Percentiles rank a stretch among this genome's conserved stretches.
Evolutionary conservation across 768 basidiomycete genomes (phyloP).

Genomic region (Leccinum variicolor): DNA sequence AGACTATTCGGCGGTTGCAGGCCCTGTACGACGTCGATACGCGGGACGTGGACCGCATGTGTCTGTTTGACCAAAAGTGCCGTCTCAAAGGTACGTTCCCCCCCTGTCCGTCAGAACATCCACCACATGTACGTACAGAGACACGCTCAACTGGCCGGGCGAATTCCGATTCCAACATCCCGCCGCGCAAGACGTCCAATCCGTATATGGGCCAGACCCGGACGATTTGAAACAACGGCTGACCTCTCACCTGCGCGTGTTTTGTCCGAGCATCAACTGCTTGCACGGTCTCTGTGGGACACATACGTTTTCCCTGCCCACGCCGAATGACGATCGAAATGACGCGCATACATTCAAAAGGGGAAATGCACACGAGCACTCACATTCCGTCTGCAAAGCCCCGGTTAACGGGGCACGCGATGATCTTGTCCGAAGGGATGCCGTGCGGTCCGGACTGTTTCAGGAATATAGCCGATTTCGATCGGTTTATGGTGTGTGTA

Average conservation of each 20-base stretch:
- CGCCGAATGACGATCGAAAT: background rate
- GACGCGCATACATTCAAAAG: background rate
- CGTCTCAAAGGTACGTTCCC: conserved; percentile 38
- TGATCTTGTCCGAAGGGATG: conserved; percentile 26
- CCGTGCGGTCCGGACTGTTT: conserved; percentile 34
- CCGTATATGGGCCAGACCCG: conserved; percentile 12
- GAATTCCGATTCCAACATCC: background rate
- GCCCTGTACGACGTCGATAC: conserved; percentile 26
- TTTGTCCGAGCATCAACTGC: conserved; percentile 49
- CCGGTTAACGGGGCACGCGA: conserved; percentile 15
- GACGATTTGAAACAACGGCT: conserved; percentile 33
- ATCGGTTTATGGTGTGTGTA: conserved; percentile 17
- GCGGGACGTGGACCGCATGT: conserved; percentile 34
- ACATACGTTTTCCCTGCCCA: conserved; percentile 27
- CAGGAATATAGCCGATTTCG: conserved; percentile 23
- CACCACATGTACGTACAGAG: conserved; percentile 25
- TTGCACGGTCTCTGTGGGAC: conserved; percentile 37
- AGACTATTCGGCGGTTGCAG: conserved; percentile 40
- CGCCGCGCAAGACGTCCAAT: background rate
- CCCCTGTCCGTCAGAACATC: background rate
- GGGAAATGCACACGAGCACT: background rate
- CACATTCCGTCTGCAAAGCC: conserved; percentile 24
- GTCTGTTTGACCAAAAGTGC: conserved; percentile 24
- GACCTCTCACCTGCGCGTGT: conserved; percentile 30
- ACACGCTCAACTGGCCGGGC: conserved; percentile 38